Conservation (phyloP, 148 eudicot species). For the Camellia sinensis region DNA sequence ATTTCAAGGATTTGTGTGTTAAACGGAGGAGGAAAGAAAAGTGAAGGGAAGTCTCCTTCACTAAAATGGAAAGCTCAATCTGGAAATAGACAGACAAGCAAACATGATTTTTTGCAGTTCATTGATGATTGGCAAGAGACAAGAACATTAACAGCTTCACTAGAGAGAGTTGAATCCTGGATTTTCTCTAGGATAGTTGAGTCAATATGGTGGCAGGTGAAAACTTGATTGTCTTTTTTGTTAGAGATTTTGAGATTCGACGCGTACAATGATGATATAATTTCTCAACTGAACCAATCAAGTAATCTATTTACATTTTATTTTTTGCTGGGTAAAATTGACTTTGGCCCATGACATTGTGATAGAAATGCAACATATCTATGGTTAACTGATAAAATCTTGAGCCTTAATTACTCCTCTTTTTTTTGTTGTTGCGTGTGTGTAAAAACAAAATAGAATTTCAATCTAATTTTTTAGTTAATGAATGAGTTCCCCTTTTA, state of each 20-base stretch:
- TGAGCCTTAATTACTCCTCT: no score
- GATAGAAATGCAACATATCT: neutral
- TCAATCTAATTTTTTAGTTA: neutral
- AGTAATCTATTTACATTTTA: neutral
- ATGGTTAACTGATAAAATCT: neutral
- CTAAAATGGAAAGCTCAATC: conserved; percentile 40
- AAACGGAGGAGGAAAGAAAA: conserved; percentile 33
- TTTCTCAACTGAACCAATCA: neutral
- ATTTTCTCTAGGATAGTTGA: conserved; percentile 80
- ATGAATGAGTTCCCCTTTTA: neutral
- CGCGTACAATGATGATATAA: neutral
- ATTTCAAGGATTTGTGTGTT: conserved; percentile 34
- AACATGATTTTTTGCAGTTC: conserved; percentile 32
- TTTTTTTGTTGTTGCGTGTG: no score
- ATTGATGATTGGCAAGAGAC: conserved; percentile 91
- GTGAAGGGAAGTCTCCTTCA: conserved; percentile 30
- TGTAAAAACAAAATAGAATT: no score
- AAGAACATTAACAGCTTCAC: conserved; percentile 64
- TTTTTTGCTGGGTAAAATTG: neutral
- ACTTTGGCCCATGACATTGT: neutral
- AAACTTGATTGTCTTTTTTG: conserved; percentile 3
- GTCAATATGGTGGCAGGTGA: conserved; percentile 97
- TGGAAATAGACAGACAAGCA: conserved; percentile 40
- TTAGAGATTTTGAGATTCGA: neutral
- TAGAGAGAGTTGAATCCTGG: conserved; percentile 86